phyloP scores from a whole-genome alignment of 371 early-diverging fungal species.

The Amoeboaphelidium protococcarum region DNA sequence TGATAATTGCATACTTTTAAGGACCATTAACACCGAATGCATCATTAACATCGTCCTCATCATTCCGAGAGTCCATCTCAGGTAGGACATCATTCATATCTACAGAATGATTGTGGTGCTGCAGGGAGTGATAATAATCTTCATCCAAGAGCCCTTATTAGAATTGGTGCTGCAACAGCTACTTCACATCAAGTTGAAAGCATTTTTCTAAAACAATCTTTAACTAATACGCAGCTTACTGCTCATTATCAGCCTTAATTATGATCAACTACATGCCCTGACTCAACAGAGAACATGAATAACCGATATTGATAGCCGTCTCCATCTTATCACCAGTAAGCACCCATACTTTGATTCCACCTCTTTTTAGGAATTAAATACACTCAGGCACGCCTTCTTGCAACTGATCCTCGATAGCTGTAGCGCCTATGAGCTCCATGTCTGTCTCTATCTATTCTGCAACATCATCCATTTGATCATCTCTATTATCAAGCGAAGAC shows the following conservation, averaged over 20 bases:
- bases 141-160: background rate
- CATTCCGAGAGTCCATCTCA: constrained; percentile 8
- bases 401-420: constrained; percentile 18
- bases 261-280: constrained; percentile 36
- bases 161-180: constrained; percentile 12
- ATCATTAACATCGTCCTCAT: background rate
- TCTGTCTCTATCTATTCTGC: constrained; percentile 6
- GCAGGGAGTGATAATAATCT: constrained; percentile 1
- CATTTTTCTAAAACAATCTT: constrained; percentile 26
- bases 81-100: constrained; percentile 7
- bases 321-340: constrained; percentile 71
- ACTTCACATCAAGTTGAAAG: constrained; percentile 26
- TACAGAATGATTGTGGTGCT: constrained; percentile 4
- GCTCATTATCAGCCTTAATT: constrained; percentile 13
- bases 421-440: constrained; percentile 10
- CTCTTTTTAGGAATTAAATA: constrained; percentile 29
- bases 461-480: constrained; percentile 2
- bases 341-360: constrained; percentile 82
- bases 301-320: constrained; percentile 45
- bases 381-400: constrained; percentile 10
- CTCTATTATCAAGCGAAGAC: constrained; percentile 1
- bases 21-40: constrained; percentile 13
- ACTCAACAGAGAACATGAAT: constrained; percentile 38
- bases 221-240: constrained; percentile 1
- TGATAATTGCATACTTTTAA: constrained; percentile 62